Base-by-base conservation (phyloP, 1,284 basidiomycete genomes). In the Athelia sp. region DNA sequence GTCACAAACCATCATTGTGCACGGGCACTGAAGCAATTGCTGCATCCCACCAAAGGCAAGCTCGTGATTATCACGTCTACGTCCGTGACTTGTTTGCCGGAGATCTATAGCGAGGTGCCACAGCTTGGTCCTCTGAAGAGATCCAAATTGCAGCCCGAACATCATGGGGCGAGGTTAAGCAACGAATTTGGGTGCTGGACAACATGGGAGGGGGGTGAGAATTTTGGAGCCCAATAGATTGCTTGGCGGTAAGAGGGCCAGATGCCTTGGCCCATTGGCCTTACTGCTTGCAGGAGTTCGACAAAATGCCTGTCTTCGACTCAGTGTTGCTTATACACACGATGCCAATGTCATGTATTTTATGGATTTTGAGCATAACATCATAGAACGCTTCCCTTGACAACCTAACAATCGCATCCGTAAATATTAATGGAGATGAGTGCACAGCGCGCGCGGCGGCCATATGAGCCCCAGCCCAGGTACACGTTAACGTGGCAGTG, bases 111-210 rank as follows among this genome's bases (percentile, higher is more conserved):
- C 22, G 9, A n/a, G 9, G 47, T 58, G 21, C 56, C 66, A 11
- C 70, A 70, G 2, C 45, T 71, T 3, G 71, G 71, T 1, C 69
- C 69, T 4, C 52, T 75, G 23, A 52, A 59, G 19, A 52, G 53
- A 47, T 69, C 67, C 1, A 52, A 62, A 3, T 54, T 74, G 11
- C 57, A 63, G 32, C 62, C 67, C 1, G 60, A 67, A 43, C 69
- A 72, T 44, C 62, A 61, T 0, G 61, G 65, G 47, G n/a, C n/a
- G n/a, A n/a, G n/a, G n/a, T 62, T 74, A 4, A 61, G 64, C 4
- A 75, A 74, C 47, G 67, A 69, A 45, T 73, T 73, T 51, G 68
- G 62, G 14, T 70, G 65, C 46, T 74, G 70, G 71, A 70, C 66
- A 6, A 64, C 63, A 23, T 75, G 72, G 71, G 65, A 68, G 14